A percentile compares a stretch with the other conserved stretches of the same genome.
Conservation (phyloP, 495 filamentous ascomycete species). For the Tuber melanosporum region DNA sequence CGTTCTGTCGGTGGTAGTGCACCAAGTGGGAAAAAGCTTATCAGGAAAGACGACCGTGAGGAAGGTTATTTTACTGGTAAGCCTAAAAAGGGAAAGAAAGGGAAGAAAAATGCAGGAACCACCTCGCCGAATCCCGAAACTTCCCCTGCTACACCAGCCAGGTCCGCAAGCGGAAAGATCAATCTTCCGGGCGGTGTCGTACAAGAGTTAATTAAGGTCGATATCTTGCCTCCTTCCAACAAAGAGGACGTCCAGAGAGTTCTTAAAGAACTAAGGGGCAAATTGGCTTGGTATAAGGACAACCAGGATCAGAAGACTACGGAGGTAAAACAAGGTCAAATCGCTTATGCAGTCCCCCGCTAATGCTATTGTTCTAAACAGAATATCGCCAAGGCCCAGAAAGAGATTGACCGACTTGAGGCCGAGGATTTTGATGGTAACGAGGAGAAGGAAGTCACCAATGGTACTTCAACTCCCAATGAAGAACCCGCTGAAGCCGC, state of each 20-base stretch:
- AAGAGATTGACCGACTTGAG: conserved; percentile 58
- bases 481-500: conserved; percentile 11
- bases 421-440: conserved; percentile 46
- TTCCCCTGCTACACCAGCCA: conserved; percentile 46
- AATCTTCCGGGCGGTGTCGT: conserved; percentile 83
- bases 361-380: conserved; percentile 41
- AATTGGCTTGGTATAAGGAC: conserved; percentile 86
- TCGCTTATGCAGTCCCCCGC: not conserved
- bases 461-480: not conserved
- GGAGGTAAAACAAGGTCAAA: conserved; percentile 55
- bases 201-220: conserved; percentile 75
- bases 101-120: conserved; percentile 66
- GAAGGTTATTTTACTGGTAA: conserved; percentile 79
- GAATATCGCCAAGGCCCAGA: conserved; percentile 65
- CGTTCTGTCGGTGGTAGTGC: conserved; percentile 72
- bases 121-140: conserved; percentile 43
- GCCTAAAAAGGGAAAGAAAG: conserved; percentile 84
- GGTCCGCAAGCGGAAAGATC: conserved; percentile 59
- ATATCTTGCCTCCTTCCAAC: conserved; percentile 78
- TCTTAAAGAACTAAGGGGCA: conserved; percentile 81
- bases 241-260: conserved; percentile 69
- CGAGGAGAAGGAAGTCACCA: conserved; percentile 20
- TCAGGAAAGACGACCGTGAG: conserved; percentile 75
- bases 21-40: conserved; percentile 68
- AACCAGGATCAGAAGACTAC: conserved; percentile 87